Conservation (phyloP, 352 stramenopile genomes). For the Pythium plurisporium region DNA sequence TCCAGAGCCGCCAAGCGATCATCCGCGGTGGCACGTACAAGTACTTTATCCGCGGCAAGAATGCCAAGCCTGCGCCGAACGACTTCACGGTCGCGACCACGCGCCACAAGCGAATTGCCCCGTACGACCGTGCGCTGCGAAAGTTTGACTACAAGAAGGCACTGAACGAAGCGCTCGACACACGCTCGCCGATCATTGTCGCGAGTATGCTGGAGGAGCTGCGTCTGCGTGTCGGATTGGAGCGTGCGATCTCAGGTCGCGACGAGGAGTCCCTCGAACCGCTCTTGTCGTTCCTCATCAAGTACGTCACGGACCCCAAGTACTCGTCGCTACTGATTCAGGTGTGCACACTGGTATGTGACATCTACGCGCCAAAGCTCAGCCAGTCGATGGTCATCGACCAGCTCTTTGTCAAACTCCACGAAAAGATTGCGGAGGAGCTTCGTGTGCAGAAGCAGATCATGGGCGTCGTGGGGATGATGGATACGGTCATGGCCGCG, state of each 20-base stretch:
- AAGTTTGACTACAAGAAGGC: constrained; percentile 96
- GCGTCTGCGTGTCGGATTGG: constrained; percentile 87
- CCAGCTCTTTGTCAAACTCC: constrained; percentile 92
- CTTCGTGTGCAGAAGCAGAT: constrained; percentile 85
- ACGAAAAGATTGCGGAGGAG: constrained; percentile 83
- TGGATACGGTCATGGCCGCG: constrained; percentile 87
- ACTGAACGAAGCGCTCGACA: constrained; percentile 92
- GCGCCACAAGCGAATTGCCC: constrained; percentile 87
- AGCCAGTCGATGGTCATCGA: constrained; percentile 91
- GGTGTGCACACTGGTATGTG: constrained; percentile 90
- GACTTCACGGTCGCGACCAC: constrained; percentile 79
- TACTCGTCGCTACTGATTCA: constrained; percentile 90
- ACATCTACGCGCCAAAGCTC: constrained; percentile 92
- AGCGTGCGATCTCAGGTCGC: constrained; percentile 85
- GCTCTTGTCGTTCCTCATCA: constrained; percentile 93
- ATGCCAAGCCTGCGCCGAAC: constrained; percentile 60
- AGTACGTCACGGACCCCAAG: constrained; percentile 93
- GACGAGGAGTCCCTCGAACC: constrained; percentile 94
- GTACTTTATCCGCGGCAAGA: constrained; percentile 88
- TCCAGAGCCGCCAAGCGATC: constrained; percentile 62
- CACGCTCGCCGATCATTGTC: constrained; percentile 87
- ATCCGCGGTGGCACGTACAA: constrained; percentile 84
- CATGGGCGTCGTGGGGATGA: constrained; percentile 80
- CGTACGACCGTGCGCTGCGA: constrained; percentile 91
- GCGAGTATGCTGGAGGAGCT: constrained; percentile 95